phyloP scores from a whole-genome alignment of 345 rosid species.

The Rhodomyrtus tomentosa region DNA sequence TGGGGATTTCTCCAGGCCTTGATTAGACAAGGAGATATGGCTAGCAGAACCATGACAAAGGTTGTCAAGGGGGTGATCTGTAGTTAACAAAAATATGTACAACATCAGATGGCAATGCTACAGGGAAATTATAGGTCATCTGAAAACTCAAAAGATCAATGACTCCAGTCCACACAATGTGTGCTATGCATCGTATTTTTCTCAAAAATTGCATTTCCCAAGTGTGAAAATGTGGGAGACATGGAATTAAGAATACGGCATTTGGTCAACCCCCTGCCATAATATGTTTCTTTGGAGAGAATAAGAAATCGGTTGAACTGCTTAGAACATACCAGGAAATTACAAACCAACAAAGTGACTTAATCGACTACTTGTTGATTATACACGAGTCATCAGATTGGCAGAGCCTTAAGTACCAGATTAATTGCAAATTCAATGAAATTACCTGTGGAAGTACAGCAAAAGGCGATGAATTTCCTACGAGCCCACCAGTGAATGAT shows the following conservation, averaged over 20 bases:
- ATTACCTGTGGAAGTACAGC: slow-evolving; percentile 65
- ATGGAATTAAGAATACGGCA: background rate
- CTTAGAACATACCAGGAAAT: background rate
- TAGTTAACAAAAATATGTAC: background rate
- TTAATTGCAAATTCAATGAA: background rate
- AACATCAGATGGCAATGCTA: background rate
- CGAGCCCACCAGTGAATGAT: slow-evolving; percentile 87
- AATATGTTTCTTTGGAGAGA: background rate
- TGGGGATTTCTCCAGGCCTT: slow-evolving; percentile 68
- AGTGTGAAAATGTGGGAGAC: background rate
- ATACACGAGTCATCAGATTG: background rate
- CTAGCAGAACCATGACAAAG: slow-evolving; percentile 60
- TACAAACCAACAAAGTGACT: background rate
- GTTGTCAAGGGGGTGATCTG: slow-evolving; percentile 70
- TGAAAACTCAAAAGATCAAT: background rate
- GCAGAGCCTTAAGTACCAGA: background rate
- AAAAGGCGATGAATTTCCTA: slow-evolving; percentile 74
- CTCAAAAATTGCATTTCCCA: background rate
- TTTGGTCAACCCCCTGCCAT: background rate
- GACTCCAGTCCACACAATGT: background rate
- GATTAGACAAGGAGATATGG: slow-evolving; percentile 63
- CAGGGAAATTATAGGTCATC: background rate
- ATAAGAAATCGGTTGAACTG: background rate
- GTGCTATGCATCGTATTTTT: background rate
- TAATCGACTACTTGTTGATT: background rate